A percentile compares a stretch with the other conserved stretches of the same genome.
These are phyloP conservation scores for Dimargaris xerosporica DNA, from an alignment of 192 early-diverging fungal species.

Conservation along the genomic window DNA sequence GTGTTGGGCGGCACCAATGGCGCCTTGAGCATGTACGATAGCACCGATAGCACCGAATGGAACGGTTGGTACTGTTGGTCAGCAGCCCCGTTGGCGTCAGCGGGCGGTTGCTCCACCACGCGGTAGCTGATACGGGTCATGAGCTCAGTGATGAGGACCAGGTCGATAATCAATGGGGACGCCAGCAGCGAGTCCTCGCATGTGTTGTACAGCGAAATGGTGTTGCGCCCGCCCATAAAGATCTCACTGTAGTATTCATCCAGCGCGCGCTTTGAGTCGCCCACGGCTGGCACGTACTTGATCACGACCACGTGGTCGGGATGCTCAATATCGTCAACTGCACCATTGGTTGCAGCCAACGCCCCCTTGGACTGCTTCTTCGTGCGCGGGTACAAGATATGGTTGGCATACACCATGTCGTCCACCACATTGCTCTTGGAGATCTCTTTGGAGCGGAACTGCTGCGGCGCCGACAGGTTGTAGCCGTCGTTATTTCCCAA, in stretches of 20 bases:
- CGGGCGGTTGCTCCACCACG: constrained; percentile 9
- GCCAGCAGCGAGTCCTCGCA: constrained; percentile 99
- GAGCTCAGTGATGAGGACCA: constrained; percentile 89
- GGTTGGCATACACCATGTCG: constrained; percentile 96
- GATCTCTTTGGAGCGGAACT: constrained; percentile 99
- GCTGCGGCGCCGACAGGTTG: constrained; percentile 92
- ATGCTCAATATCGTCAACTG: constrained; percentile 22
- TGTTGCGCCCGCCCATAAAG: constrained; percentile 96
- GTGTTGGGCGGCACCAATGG: constrained; percentile 85
- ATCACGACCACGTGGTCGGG: constrained; percentile 88
- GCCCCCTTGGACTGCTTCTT: no score
- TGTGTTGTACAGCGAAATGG: constrained; percentile 95
- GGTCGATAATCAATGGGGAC: constrained; percentile 91
- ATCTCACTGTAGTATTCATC: constrained; percentile 98
- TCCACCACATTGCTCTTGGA: constrained; percentile 98
- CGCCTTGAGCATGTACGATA: constrained; percentile 96
- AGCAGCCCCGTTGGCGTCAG: constrained; percentile 32
- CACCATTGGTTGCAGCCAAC: constrained; percentile 28
- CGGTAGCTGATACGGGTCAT: constrained; percentile 93
- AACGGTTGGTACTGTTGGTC: constrained; percentile 68
- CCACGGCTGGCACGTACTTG: constrained; percentile 95
- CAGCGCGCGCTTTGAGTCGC: constrained; percentile 94
- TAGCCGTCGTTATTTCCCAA: constrained; percentile 99
- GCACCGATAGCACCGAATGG: constrained; percentile 88
- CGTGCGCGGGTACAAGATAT: constrained; percentile 51